Evolutionary conservation across 148 eudicot genomes (phyloP).

Genomic region (Talinum fruticosum): DNA sequence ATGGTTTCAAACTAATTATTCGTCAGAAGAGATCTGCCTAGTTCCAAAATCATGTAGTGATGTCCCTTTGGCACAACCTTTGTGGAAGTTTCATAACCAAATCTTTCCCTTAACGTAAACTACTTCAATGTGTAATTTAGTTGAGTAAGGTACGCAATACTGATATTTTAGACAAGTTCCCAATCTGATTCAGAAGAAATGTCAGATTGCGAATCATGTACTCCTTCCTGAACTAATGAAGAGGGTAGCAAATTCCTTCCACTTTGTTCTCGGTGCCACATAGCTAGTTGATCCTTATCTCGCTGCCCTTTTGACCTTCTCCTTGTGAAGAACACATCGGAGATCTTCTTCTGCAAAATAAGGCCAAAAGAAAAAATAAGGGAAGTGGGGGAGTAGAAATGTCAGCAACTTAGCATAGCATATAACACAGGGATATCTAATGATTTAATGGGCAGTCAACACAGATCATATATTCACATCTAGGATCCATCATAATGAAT

Average conservation of each 20-base stretch:
- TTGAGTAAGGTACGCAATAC: background rate
- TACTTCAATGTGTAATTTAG: no score
- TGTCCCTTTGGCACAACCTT: no score
- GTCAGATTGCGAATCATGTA: background rate
- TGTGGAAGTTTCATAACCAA: no score
- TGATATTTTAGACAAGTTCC: conserved; percentile 33
- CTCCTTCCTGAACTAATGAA: background rate
- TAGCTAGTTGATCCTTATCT: conserved; percentile 11
- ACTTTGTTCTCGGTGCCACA: conserved; percentile 8
- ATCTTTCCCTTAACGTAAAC: no score
- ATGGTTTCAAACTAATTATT: no score
- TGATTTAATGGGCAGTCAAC: no score
- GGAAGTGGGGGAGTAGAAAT: background rate
- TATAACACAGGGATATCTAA: no score
- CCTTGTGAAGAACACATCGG: conserved; percentile 18
- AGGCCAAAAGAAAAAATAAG: background rate
- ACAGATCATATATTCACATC: no score
- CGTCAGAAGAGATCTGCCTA: no score
- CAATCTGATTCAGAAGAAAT: conserved; percentile 34
- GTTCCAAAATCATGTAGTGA: background rate
- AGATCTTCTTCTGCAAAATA: conserved; percentile 30
- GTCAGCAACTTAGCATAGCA: no score
- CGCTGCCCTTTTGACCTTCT: conserved; percentile 28
- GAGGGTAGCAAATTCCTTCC: conserved; percentile 1
- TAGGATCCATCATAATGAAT: no score